Percentiles rank a stretch among this genome's conserved stretches.
Evolutionary conservation across 2,329 filamentous ascomycete genomes (phyloP).

Genomic region (Ophiocordyceps unilateralis): DNA sequence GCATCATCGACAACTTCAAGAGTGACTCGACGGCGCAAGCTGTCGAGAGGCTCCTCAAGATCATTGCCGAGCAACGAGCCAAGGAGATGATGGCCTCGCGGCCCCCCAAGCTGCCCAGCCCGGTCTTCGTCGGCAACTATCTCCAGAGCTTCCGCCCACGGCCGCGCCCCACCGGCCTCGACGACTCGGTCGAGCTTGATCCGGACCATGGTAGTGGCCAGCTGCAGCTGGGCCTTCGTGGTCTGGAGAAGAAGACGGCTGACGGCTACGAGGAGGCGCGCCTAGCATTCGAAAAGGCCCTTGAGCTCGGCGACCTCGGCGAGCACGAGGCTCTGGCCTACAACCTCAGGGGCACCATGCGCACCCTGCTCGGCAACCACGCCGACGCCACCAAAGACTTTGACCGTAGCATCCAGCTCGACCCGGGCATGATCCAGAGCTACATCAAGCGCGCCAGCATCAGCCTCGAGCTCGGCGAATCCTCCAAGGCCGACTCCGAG

Average conservation of each 20-base stretch:
- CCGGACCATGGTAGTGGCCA: slow-evolving; percentile 71
- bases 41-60: slow-evolving; percentile 87
- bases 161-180: slow-evolving; percentile 62
- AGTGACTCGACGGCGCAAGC: slow-evolving; percentile 78
- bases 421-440: slow-evolving; percentile 79
- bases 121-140: slow-evolving; percentile 96
- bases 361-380: slow-evolving; percentile 80
- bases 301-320: slow-evolving; percentile 65
- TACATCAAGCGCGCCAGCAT: slow-evolving; percentile 99
- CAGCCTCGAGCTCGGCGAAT: slow-evolving; percentile 81
- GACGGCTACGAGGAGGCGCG: slow-evolving; percentile 86
- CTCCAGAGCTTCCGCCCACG: slow-evolving; percentile 91
- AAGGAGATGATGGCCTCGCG: slow-evolving; percentile 80
- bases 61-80: slow-evolving; percentile 88
- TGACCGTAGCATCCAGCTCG: slow-evolving; percentile 81
- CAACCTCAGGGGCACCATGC: slow-evolving; percentile 93
- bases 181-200: slow-evolving; percentile 60
- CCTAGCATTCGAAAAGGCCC: slow-evolving; percentile 68
- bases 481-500: slow-evolving; percentile 72
- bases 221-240: slow-evolving; percentile 65
- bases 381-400: slow-evolving; percentile 68
- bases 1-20: slow-evolving; percentile 95
- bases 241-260: slow-evolving; percentile 70
- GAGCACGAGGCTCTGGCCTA: slow-evolving; percentile 81
- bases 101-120: slow-evolving; percentile 73